Conservation (phyloP, 2,329 filamentous ascomycete species). For the Colletotrichum neosansevieriae region DNA sequence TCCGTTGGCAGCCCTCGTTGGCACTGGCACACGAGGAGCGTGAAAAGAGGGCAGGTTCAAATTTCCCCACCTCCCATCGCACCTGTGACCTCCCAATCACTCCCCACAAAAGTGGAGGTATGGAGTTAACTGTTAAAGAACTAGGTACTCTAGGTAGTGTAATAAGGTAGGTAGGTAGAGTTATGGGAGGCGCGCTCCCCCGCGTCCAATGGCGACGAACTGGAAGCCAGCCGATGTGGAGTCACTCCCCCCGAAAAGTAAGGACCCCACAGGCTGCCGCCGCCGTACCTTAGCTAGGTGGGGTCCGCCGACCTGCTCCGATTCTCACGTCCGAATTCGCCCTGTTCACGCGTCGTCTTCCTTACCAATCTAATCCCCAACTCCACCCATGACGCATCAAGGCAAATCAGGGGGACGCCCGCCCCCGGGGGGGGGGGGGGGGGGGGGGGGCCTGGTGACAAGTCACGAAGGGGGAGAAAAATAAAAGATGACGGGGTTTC, state of each 20-base stretch:
- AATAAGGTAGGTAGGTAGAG: too few species aligned
- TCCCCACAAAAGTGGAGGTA: not conserved
- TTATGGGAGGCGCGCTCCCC: too few species aligned
- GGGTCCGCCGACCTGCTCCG: slow-evolving; percentile 35
- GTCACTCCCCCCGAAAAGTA: not conserved
- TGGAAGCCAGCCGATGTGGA: slow-evolving; percentile 2
- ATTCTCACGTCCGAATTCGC: slow-evolving; percentile 34
- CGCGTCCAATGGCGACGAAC: not conserved
- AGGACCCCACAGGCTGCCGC: slow-evolving; percentile 6
- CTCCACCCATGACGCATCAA: slow-evolving; percentile 27
- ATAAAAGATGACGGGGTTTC: slow-evolving; percentile 28
- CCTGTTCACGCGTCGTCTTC: not conserved
- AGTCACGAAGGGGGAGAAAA: not conserved
- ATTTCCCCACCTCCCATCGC: slow-evolving; percentile 7
- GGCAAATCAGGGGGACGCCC: slow-evolving; percentile 16
- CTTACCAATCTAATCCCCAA: not conserved
- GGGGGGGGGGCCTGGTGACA: not conserved
- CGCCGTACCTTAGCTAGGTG: slow-evolving; percentile 14
- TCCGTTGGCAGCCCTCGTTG: not conserved
- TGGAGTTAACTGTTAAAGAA: too few species aligned
- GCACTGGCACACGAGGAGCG: slow-evolving; percentile 13
- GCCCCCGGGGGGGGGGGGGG: not conserved
- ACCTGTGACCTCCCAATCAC: not conserved
- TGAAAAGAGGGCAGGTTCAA: not conserved
- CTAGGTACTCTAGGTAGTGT: too few species aligned